Base-by-base conservation (phyloP, 495 filamentous ascomycete species). In the Annulohypoxylon maeteangense region DNA sequence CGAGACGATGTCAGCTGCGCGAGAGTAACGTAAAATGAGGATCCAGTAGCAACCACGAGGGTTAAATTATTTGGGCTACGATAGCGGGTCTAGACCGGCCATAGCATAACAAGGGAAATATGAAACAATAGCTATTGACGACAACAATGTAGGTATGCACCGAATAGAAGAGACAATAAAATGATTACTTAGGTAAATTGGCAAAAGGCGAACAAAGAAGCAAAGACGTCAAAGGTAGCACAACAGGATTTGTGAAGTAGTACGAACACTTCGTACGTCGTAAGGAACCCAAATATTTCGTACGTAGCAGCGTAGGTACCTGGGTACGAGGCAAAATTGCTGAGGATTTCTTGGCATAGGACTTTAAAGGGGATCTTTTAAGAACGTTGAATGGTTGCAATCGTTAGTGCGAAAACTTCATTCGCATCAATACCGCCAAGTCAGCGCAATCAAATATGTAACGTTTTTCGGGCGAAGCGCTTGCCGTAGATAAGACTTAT, bases 271-370 rank as follows among this genome's bases (percentile, higher is more conserved):
- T 32, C 50, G 50, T 40, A 25, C n/a, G 25, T 32, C 50, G 50
- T 40, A 56, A 10, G 11, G 16, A 53, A 22, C 56, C 31, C 61
- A 44, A 59, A 59, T 18, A 32, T 53, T 53, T 53, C 25, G 50
- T 22, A 53, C 11, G 11, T 40, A 4, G 50, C 5, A 16, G 4
- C 50, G 4, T 14, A 51, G 2, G 47, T 29, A 29, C 27, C 27
- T 23, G 27, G 32, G 32, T 36, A 7, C 32, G 16, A 18, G 8
- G 20, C 11, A 53, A 36, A 29, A 36, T 66, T 61, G 51, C 36
- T 51, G 34, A n/a, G 32, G 50, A 6, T 63, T 63, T 40, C 63
- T 71, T 67, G 68, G 63, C 68, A 51, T 8, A 71, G 42, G 56
- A 68, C 50, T 56, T 62, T 25, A 12, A 47, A 57, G 55, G 58